Evolutionary conservation across 345 rosid genomes (phyloP), one percentile per base, ranked within the genome.

Genomic region (Camelina hispida): DNA sequence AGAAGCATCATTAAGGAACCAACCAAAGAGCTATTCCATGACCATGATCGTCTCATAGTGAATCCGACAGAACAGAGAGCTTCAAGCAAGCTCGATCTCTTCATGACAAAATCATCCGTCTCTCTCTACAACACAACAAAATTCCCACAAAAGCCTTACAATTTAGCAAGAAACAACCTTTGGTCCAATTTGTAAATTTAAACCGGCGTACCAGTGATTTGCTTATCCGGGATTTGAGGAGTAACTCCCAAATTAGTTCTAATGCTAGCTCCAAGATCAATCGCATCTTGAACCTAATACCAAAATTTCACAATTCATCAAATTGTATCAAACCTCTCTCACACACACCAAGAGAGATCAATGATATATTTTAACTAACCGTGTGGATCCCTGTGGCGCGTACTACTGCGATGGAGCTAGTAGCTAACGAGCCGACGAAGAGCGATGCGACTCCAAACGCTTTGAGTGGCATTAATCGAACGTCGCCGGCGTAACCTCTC

Each of bases 401-500:
- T 20, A 88, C 80, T 53, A 79, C 62, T 35, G 83, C 84, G 57
- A 85, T 12, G 68, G 86, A 67, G 47, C 84, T 80, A 1, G 86
- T 67, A 44, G 85, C 85, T 47, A 83, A 77, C 16, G 87, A 82
- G 16, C 93, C 89, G 46, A 86, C 84, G 63, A 86, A 88, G 72
- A 88, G 90, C 23, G 90, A 86, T 8, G 85, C 89, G 60, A 86
- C 82, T 2, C 81, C 83, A 43, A 83, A 82, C 69, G 93, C 93
- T 74, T 85, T 88, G 6, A 88, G 23, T 8, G 89, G 87, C 90
- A 88, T 85, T 11, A 86, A 59, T 4, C 83, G 79, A 71, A 78
- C 56, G 25, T 84, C 84, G 2, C 93, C 93, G n/a, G 69, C 77
- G 83, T 58, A 82, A n/a, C 93, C 93, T 79, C 77, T 83, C 30